phyloP scores from a whole-genome alignment of 2,329 filamentous ascomycete species.

The Hypoxylon sp. region DNA sequence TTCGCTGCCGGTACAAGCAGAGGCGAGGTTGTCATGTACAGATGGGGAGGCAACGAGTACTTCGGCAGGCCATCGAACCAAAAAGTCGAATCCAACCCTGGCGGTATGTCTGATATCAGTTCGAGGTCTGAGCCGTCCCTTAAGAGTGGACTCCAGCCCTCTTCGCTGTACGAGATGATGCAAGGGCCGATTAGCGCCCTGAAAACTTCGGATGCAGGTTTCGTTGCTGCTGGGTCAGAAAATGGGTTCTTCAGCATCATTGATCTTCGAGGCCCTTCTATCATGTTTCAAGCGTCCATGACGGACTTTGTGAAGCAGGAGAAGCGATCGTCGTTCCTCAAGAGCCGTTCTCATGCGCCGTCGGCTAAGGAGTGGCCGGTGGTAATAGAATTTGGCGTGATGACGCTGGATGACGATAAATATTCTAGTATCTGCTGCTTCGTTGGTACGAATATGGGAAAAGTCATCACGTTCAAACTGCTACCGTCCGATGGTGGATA shows the following conservation, averaged over 20 bases:
- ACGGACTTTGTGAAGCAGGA: slow-evolving; percentile 78
- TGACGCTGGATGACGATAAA: slow-evolving; percentile 91
- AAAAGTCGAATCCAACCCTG: slow-evolving; percentile 65
- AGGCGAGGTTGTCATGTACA: slow-evolving; percentile 87
- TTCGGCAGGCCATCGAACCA: slow-evolving; percentile 69
- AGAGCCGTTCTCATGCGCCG: slow-evolving; percentile 58
- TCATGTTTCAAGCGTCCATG: slow-evolving; percentile 80
- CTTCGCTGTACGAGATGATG: slow-evolving; percentile 82
- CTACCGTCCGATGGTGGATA: slow-evolving; percentile 79
- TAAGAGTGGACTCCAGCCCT: slow-evolving; percentile 82
- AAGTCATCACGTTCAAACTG: slow-evolving; percentile 88
- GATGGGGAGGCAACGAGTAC: slow-evolving; percentile 83
- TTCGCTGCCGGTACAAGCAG: slow-evolving; percentile 80
- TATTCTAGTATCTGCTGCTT: slow-evolving; percentile 96
- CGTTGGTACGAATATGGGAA: slow-evolving; percentile 85
- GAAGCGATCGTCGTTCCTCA: slow-evolving; percentile 77
- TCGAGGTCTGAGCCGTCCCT: slow-evolving; percentile 74
- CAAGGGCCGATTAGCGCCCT: slow-evolving; percentile 81
- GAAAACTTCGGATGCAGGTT: slow-evolving; percentile 90
- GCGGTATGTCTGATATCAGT: slow-evolving; percentile 77
- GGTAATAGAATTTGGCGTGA: slow-evolving; percentile 86
- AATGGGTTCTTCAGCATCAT: slow-evolving; percentile 81
- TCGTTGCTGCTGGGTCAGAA: slow-evolving; percentile 87
- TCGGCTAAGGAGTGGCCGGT: slow-evolving; percentile 76
- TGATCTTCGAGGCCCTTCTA: slow-evolving; percentile 83